phyloP scores from a whole-genome alignment of 495 filamentous ascomycete species.

The Recurvomyces mirabilis region DNA sequence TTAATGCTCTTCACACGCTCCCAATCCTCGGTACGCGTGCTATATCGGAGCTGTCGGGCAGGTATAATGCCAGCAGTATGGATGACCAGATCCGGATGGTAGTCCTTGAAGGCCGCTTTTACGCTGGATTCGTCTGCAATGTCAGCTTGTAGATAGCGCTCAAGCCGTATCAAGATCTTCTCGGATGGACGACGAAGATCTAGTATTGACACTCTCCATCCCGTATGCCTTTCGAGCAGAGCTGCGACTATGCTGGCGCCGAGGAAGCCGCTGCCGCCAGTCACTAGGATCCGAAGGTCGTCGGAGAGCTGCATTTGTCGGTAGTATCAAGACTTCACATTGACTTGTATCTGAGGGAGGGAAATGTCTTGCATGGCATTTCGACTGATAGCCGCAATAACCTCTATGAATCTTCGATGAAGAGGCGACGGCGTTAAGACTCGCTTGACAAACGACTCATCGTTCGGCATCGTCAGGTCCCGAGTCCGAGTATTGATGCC shows the following conservation, averaged over 20 bases:
- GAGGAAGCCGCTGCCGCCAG: conserved; percentile 33
- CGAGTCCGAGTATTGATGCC: too few relatives aligned
- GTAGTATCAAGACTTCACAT: too few relatives aligned
- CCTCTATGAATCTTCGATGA: too few relatives aligned
- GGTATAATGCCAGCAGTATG: conserved; percentile 30
- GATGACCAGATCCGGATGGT: conserved; percentile 25
- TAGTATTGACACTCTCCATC: conserved; percentile 23
- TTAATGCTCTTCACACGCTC: conserved; percentile 32
- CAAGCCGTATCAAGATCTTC: conserved; percentile 5
- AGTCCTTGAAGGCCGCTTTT: conserved; percentile 19
- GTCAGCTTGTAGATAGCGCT: conserved; percentile 24
- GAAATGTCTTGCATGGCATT: too few relatives aligned
- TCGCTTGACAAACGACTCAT: too few relatives aligned
- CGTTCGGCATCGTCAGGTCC: too few relatives aligned
- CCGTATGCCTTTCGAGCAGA: conserved; percentile 19
- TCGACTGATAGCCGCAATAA: too few relatives aligned
- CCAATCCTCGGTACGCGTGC: conserved; percentile 15
- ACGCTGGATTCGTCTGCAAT: conserved; percentile 20
- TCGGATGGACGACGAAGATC: conserved; percentile 24
- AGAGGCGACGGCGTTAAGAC: too few relatives aligned
- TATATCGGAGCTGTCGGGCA: conserved; percentile 22
- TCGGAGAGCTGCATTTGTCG: background rate
- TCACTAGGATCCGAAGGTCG: conserved; percentile 25
- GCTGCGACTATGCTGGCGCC: conserved; percentile 26
- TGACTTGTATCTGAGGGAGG: too few relatives aligned